Evolutionary conservation across 2,329 filamentous ascomycete species (phyloP).

Genomic region (Ophiocordyceps camponoti-rufipedis): DNA sequence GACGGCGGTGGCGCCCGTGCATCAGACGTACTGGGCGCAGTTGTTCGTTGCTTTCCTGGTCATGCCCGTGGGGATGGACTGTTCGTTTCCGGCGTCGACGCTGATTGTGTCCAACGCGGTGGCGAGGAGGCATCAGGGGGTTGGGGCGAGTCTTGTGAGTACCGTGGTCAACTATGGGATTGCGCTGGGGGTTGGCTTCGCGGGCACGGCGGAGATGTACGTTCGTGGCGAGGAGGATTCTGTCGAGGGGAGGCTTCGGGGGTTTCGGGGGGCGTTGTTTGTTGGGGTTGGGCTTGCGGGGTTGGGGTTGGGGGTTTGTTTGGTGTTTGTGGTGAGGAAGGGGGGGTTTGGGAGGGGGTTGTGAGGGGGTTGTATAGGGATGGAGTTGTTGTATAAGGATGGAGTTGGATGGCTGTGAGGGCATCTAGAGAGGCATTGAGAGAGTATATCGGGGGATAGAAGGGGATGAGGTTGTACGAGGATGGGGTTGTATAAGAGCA

Average conservation of each 20-base stretch:
- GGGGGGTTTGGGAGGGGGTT: not conserved
- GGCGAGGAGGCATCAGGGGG: constrained; percentile 24
- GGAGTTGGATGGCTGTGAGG: too few relatives aligned
- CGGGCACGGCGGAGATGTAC: constrained; percentile 39
- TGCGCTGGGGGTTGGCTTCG: constrained; percentile 45
- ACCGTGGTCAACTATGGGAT: constrained; percentile 54
- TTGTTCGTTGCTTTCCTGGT: constrained; percentile 39
- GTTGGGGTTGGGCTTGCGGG: constrained; percentile 20
- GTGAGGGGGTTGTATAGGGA: too few relatives aligned
- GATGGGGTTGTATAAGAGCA: too few relatives aligned
- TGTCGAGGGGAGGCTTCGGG: constrained; percentile 2
- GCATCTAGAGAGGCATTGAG: too few relatives aligned
- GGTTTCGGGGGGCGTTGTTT: constrained; percentile 6
- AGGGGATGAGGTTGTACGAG: too few relatives aligned
- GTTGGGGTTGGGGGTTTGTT: constrained; percentile 5
- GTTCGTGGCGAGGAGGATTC: constrained; percentile 9
- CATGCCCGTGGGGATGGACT: constrained; percentile 47
- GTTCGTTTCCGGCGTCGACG: constrained; percentile 44
- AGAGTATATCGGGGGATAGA: too few relatives aligned
- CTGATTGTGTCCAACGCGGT: constrained; percentile 38
- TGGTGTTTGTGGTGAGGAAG: not conserved
- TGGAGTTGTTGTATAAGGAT: too few relatives aligned
- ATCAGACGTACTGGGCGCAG: constrained; percentile 46
- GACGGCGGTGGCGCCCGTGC: constrained; percentile 26
- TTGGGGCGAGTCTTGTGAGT: constrained; percentile 35